These are phyloP conservation scores for Chaetomium olivaceum DNA, from an alignment of 2,329 filamentous ascomycete species.

Conservation along the genomic window DNA sequence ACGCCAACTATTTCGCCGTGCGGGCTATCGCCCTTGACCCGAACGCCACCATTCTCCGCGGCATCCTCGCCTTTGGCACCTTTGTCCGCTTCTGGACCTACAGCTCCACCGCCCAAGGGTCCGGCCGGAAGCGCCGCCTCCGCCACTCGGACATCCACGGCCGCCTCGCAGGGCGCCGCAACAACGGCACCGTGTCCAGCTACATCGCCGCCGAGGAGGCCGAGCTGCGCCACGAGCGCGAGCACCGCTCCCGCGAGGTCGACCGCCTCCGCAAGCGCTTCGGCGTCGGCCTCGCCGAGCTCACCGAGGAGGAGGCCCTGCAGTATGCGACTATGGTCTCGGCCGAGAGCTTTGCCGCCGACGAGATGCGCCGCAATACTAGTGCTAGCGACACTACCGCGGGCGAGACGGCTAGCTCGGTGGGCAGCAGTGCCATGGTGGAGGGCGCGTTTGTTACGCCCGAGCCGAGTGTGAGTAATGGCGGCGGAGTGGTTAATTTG, in stretches of 20 bases:
- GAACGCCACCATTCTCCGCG: slow-evolving; percentile 80
- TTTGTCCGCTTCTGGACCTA: slow-evolving; percentile 93
- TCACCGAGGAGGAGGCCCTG: slow-evolving; percentile 66
- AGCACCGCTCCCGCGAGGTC: slow-evolving; percentile 65
- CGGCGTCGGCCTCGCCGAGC: slow-evolving; percentile 71
- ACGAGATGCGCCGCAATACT: slow-evolving; percentile 54
- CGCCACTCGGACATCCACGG: slow-evolving; percentile 65
- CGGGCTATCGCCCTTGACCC: slow-evolving; percentile 85
- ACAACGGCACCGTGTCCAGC: slow-evolving; percentile 70
- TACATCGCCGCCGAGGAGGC: slow-evolving; percentile 85
- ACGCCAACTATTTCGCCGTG: slow-evolving; percentile 77
- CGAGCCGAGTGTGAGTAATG: slow-evolving; percentile 51
- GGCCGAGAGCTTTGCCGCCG: slow-evolving; percentile 58
- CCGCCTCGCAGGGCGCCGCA: slow-evolving; percentile 51
- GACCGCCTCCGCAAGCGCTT: slow-evolving; percentile 76
- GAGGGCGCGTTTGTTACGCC: slow-evolving; percentile 52
- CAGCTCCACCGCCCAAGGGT: slow-evolving; percentile 75
- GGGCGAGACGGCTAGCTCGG: slow-evolving; percentile 33
- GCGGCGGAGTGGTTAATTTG: slow-evolving; percentile 35
- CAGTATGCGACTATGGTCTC: slow-evolving; percentile 67
- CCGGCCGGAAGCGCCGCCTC: slow-evolving; percentile 74
- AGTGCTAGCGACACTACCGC: slow-evolving; percentile 50
- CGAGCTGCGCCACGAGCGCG: slow-evolving; percentile 74
- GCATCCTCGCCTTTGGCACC: slow-evolving; percentile 82
- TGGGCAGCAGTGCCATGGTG: slow-evolving; percentile 36